Conservation (phyloP, 805 yeast species). For the Pichia nanzhaoensis region DNA sequence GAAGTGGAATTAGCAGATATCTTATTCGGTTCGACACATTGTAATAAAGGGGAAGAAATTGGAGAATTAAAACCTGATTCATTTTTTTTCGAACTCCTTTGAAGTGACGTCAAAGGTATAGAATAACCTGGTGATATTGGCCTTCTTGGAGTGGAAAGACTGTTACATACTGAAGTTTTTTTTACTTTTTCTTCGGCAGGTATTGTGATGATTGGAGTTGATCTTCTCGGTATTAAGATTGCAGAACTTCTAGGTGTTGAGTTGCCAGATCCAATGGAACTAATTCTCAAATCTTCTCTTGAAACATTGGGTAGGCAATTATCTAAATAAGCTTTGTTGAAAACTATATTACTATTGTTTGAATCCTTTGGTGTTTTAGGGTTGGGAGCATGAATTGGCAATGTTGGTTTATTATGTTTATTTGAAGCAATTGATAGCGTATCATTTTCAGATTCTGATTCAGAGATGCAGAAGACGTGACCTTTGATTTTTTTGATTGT, state of each 20-base stretch:
- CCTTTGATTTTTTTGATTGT: constrained; percentile 52
- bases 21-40: constrained; percentile 36
- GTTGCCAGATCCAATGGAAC: constrained; percentile 14
- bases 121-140: constrained; percentile 32
- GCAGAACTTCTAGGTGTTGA: constrained; percentile 19
- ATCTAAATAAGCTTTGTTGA: constrained; percentile 22
- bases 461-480: constrained; percentile 20
- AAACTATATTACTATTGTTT: constrained; percentile 11
- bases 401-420: constrained; percentile 3
- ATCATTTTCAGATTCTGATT: constrained; percentile 20
- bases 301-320: constrained; percentile 7
- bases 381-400: constrained; percentile 10
- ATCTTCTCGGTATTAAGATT: constrained; percentile 14
- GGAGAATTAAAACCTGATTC: constrained; percentile 9
- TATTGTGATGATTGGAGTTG: constrained; percentile 25
- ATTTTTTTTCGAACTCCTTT: constrained; percentile 37
- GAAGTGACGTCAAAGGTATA: constrained; percentile 57
- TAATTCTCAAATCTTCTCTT: constrained; percentile 1
- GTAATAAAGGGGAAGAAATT: constrained; percentile 48
- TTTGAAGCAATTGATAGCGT: constrained; percentile 2
- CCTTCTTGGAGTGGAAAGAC: constrained; percentile 6
- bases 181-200: constrained; percentile 16
- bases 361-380: constrained; percentile 14
- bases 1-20: constrained; percentile 1
- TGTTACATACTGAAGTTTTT: constrained; percentile 1